Evolutionary conservation across 78 protist genomes (phyloP), one percentile per base, ranked within the genome.

Genomic region (Dictyostelium brefeldianum): DNA sequence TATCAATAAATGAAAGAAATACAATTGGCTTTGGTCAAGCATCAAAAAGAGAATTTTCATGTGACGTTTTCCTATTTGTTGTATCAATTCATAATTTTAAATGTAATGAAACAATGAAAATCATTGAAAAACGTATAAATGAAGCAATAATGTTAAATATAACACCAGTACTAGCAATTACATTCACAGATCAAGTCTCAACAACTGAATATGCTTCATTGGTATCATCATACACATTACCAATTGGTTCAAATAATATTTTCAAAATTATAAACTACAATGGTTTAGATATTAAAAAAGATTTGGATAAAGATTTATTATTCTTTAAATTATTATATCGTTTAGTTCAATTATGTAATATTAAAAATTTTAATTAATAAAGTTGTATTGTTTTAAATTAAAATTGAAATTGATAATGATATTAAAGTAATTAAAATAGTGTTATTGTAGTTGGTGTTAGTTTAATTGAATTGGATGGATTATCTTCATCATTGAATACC

Each of bases 181-280:
- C 67, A 9, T 57, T 57, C n/a, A n/a, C 67, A n/a, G 67, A 57
- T 57, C 67, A 57, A 57, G 67, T 57, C n/a, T 57, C 67, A 57
- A 57, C 67, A 57, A 4, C 67, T 22, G 67, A 57, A 57, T 57
- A 57, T 20, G 3, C 67, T 18, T 9, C 5, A n/a, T 57, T 57
- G 10, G 11, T 57, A 7, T n/a, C 67, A n/a, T 57, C 67, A 1
- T 57, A 57, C n/a, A 22, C 20, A 0, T 57, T 57, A 57, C 67
- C 67, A 36, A 36, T 36, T n/a, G 67, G 67, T 57, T 27, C 67
- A 8, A 6, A 27, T 57, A 57, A 57, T 57, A 22, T 57, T 57
- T 57, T 57, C 22, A 57, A 57, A 57, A 57, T 57, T n/a, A 57
- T 57, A 22, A 57, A 57, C 8, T 57, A 57, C 22, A n/a, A 57